phyloP scores from a whole-genome alignment of 2,329 filamentous ascomycete genomes.

The Fusarium sp. region DNA sequence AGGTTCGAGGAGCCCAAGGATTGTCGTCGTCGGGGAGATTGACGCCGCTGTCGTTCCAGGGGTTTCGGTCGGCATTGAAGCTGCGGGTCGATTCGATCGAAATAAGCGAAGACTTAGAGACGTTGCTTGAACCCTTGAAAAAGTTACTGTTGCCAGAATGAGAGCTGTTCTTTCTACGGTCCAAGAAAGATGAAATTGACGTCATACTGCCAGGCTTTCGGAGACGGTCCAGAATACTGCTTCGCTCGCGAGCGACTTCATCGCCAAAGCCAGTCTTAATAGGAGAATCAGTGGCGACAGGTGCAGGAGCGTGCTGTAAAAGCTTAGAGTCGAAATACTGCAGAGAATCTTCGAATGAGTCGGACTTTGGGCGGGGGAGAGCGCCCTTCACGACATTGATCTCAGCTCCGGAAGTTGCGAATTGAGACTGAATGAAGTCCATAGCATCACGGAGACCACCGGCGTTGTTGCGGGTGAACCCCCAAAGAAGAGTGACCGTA shows the following conservation, averaged over 20 bases:
- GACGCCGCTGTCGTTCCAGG: constrained; percentile 97
- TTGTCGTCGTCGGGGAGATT: constrained; percentile 91
- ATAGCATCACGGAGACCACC: constrained; percentile 95
- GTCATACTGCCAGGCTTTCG: constrained; percentile 95
- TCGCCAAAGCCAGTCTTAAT: constrained; percentile 87
- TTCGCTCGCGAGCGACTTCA: constrained; percentile 80
- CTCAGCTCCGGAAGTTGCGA: constrained; percentile 91
- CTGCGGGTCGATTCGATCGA: constrained; percentile 96
- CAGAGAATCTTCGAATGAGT: constrained; percentile 96
- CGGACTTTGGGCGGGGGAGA: constrained; percentile 98
- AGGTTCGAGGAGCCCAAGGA: constrained; percentile 70
- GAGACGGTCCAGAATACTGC: constrained; percentile 89
- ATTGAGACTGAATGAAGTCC: constrained; percentile 87
- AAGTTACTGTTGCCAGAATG: constrained; percentile 84
- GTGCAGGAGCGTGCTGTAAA: constrained; percentile 87
- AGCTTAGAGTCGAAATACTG: constrained; percentile 98
- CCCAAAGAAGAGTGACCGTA: constrained; percentile 74
- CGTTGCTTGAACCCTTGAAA: constrained; percentile 92
- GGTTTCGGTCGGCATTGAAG: constrained; percentile 89
- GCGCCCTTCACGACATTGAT: constrained; percentile 87
- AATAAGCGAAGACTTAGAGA: constrained; percentile 94
- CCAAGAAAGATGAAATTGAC: constrained; percentile 94
- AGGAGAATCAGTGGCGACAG: constrained; percentile 85
- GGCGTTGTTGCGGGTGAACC: constrained; percentile 96
- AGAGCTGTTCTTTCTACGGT: constrained; percentile 92